Conservation (phyloP, 345 rosid species). For the Leavenworthia alabamica region DNA sequence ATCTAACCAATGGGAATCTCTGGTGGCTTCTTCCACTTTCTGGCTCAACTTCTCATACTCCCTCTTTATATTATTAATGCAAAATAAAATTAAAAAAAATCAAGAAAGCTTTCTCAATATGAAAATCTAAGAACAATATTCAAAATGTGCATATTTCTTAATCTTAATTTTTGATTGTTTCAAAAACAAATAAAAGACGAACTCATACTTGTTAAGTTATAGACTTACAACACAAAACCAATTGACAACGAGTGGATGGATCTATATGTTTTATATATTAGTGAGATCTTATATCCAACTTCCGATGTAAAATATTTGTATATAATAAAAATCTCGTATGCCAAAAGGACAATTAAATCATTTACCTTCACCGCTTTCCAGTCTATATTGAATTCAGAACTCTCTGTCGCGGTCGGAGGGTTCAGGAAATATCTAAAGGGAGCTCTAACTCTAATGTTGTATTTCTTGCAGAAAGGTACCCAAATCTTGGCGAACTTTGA, state of each 20-base stretch:
- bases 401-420: neutral
- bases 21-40: neutral
- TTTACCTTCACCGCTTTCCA: slow-evolving; percentile 13
- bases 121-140: no score
- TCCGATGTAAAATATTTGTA: no score
- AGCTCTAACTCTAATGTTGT: slow-evolving; percentile 16
- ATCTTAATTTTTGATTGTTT: no score
- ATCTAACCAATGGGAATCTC: neutral
- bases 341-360: neutral
- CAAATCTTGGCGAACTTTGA: slow-evolving; percentile 41
- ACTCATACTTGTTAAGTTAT: no score
- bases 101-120: no score
- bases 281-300: no score
- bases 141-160: no score
- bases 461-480: slow-evolving; percentile 26
- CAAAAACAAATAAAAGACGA: no score
- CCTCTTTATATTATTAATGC: neutral
- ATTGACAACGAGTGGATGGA: no score
- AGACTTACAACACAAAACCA: no score
- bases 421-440: slow-evolving; percentile 16
- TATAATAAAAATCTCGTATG: no score
- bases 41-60: slow-evolving; percentile 8
- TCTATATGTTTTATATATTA: no score
- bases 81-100: neutral
- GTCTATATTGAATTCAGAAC: neutral